These are phyloP conservation scores for Pseudovirgaria hyperparasitica DNA, from an alignment of 2,329 filamentous ascomycete genomes.

Conservation along the genomic window DNA sequence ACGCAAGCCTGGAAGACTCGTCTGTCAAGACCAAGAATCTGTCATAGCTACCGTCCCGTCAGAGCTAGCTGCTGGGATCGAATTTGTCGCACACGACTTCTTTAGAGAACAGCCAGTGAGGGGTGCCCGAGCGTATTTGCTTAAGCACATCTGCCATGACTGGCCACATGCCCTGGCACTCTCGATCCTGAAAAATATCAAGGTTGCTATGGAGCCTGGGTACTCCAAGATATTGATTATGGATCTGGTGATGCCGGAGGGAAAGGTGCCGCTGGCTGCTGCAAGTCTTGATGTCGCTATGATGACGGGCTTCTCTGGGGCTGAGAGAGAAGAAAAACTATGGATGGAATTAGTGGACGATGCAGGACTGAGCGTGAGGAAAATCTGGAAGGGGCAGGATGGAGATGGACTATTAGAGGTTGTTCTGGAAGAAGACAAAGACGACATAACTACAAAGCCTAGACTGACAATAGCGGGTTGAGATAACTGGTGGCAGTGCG, in stretches of 20 bases:
- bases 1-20: conserved; percentile 7
- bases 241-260: conserved; percentile 2
- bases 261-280: conserved; percentile 1
- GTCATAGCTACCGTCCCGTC: too few species aligned
- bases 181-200: conserved; percentile 1
- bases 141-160: conserved; percentile 2
- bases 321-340: conserved; percentile 2
- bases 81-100: too few species aligned
- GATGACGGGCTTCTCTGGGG: conserved; percentile 2
- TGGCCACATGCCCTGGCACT: conserved; percentile 1
- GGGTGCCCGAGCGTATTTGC: conserved; percentile 1
- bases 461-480: too few species aligned
- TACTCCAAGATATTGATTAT: conserved; percentile 3
- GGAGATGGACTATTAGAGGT: too few species aligned
- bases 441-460: too few species aligned
- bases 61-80: too few species aligned
- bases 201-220: conserved; percentile 2
- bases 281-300: conserved; percentile 2
- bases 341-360: too few species aligned
- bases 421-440: too few species aligned
- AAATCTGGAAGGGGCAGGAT: too few species aligned
- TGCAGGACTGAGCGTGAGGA: too few species aligned
- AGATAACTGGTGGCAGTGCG: too few species aligned
- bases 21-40: conserved; percentile 14
- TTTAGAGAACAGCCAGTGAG: conserved; percentile 4